A percentile compares a stretch with the other conserved stretches of the same genome.
phyloP scores from a whole-genome alignment of 768 basidiomycete genomes.

The Agrocybe praecox region DNA sequence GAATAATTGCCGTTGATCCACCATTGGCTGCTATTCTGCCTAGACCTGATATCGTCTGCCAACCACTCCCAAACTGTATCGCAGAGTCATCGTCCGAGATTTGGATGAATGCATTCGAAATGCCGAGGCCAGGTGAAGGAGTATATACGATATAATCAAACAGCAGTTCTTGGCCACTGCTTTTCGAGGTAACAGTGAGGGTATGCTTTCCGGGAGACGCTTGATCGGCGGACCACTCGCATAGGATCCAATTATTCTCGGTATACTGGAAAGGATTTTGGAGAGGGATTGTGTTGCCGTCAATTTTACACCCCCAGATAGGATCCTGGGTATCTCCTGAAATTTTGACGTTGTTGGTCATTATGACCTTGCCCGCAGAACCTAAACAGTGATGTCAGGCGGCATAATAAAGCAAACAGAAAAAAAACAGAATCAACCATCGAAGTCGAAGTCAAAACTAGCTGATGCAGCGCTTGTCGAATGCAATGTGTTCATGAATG shows the following conservation, averaged over 20 bases:
- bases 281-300: conserved; percentile 5
- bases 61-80: conserved; percentile 20
- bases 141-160: conserved; percentile 22
- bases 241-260: conserved; percentile 21
- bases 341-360: conserved; percentile 14
- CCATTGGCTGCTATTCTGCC: conserved; percentile 15
- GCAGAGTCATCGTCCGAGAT: conserved; percentile 22
- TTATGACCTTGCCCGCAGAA: conserved; percentile 12
- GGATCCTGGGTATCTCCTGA: conserved; percentile 12
- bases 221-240: conserved; percentile 9
- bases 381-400: not conserved
- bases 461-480: conserved; percentile 6
- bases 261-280: conserved; percentile 5
- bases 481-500: conserved; percentile 16
- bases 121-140: conserved; percentile 7
- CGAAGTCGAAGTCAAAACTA: conserved; percentile 17
- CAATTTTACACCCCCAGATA: conserved; percentile 17
- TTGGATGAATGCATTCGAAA: conserved; percentile 17
- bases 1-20: conserved; percentile 18
- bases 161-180: conserved; percentile 13
- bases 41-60: conserved; percentile 13
- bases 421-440: conserved; percentile 7
- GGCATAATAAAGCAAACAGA: not conserved
- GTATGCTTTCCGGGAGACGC: conserved; percentile 15
- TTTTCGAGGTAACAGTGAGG: conserved; percentile 15